These are phyloP conservation scores for Colletotrichum orchidophilum DNA, from an alignment of 2,329 filamentous ascomycete species.

Conservation along the genomic window DNA sequence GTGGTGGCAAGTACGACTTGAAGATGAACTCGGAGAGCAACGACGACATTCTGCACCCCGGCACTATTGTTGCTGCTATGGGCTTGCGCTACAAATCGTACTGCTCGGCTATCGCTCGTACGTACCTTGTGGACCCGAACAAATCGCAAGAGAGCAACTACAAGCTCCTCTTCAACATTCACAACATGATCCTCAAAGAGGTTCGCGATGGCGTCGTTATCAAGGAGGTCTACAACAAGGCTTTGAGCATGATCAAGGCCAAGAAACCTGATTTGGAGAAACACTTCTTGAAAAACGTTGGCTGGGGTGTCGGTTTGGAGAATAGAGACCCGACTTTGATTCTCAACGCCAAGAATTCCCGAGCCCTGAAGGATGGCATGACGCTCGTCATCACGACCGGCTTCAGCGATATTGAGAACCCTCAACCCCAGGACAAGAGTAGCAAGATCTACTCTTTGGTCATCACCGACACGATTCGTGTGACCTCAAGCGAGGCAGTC, in stretches of 20 bases:
- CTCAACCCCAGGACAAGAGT: slow-evolving; percentile 87
- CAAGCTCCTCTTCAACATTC: slow-evolving; percentile 84
- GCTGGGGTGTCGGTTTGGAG: slow-evolving; percentile 92
- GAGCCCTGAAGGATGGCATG: slow-evolving; percentile 94
- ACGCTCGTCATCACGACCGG: slow-evolving; percentile 91
- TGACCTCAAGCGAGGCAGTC: slow-evolving; percentile 79
- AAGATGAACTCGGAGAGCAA: slow-evolving; percentile 82
- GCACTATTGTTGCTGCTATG: slow-evolving; percentile 92
- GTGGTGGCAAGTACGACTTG: slow-evolving; percentile 93
- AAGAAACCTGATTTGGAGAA: slow-evolving; percentile 97
- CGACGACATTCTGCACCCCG: slow-evolving; percentile 84
- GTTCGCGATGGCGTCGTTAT: slow-evolving; percentile 85
- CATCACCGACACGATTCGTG: slow-evolving; percentile 92
- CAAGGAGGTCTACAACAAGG: slow-evolving; percentile 93
- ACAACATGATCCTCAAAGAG: slow-evolving; percentile 90
- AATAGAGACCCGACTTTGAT: slow-evolving; percentile 84
- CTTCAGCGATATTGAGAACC: slow-evolving; percentile 88
- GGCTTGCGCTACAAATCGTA: slow-evolving; percentile 97
- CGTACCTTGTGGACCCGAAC: slow-evolving; percentile 96
- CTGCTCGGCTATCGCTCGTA: slow-evolving; percentile 89
- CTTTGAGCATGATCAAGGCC: slow-evolving; percentile 78
- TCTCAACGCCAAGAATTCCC: slow-evolving; percentile 86
- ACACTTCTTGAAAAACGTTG: slow-evolving; percentile 92
- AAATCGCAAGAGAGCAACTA: slow-evolving; percentile 96
- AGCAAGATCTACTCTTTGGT: slow-evolving; percentile 90